These are phyloP conservation scores for Neurospora intermedia DNA, from an alignment of 495 filamentous ascomycete genomes.

Conservation along the genomic window DNA sequence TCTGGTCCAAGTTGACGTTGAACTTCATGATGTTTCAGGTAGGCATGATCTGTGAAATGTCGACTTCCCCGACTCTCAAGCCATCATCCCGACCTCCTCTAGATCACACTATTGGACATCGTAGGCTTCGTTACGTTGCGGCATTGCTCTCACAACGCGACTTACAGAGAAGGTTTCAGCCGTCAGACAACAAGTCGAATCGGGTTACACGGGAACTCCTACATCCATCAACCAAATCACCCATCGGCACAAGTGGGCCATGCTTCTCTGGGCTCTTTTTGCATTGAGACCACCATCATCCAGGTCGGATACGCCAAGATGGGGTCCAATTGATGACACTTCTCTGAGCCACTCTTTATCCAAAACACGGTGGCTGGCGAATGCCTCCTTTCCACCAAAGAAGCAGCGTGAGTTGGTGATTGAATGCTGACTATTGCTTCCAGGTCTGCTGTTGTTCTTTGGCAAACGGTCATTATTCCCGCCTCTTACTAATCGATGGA, in stretches of 20 bases:
- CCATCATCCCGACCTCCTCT: background rate
- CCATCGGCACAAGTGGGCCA: background rate
- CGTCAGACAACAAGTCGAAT: background rate
- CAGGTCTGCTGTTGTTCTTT: background rate
- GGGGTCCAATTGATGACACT: background rate
- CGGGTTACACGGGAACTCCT: background rate
- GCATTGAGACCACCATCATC: background rate
- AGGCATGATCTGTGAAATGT: background rate
- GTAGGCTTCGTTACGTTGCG: background rate
- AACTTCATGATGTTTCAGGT: background rate
- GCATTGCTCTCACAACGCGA: background rate
- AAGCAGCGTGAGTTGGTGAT: background rate
- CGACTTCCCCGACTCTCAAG: background rate
- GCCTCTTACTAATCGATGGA: background rate
- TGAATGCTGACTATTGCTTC: background rate
- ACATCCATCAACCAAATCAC: background rate
- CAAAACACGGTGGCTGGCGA: background rate
- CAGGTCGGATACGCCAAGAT: background rate
- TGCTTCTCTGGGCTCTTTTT: background rate
- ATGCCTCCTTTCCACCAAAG: background rate
- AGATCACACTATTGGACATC: background rate
- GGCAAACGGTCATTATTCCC: background rate
- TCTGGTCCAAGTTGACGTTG: background rate
- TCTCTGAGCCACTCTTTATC: background rate
- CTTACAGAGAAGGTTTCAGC: background rate